Evolutionary conservation across 2,329 filamentous ascomycete species (phyloP), one percentile per base, ranked within the genome.

Genomic region (Aureobasidium sp.): DNA sequence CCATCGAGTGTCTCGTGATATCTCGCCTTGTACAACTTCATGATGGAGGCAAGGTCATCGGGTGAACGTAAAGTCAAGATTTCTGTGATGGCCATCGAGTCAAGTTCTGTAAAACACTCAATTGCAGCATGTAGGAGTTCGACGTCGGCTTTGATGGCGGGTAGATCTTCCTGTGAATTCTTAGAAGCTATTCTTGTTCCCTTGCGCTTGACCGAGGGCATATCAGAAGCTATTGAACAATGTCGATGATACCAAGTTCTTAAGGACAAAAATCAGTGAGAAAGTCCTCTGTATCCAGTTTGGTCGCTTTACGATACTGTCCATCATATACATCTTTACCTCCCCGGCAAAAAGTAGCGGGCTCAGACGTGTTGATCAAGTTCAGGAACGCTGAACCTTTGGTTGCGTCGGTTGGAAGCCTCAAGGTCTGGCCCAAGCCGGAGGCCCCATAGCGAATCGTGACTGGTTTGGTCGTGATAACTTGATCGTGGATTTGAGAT

Each of bases 181-280:
- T 2, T 10, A 23, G 29, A 32, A 7, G 3, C 32, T 0, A 10
- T 3, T 7, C 3, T 6, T n/a, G 32, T n/a, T 12, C 26, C 12
- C 12, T 51, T 2, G 5, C n/a, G 17, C 32, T 51, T 37, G 66
- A 4, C 68, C 63, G 1, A 47, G 13, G 74, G 74, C 10, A 82
- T 20, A 20, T 68, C 0, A 86, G 72, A 0, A 75, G 63, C 59
- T 83, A 78, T 1, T 75, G 75, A 12, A 84, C 69, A 0, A 73
- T 70, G 59, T 83, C 78, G 2, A 85, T 66, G n/a, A 87, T 82
- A 0, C 82, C 80, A 7, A 74, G 67, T 12, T 78, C 72, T 4
- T 82, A 80, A 0, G 82, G 82, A 56, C 77, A 76, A 65, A 86
- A 84, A 61, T 71, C 77, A 3, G 75, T 78, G 0, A 70, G 75